These are phyloP conservation scores for Hypoxylon sp. DNA, from an alignment of 2,329 filamentous ascomycete genomes.

Conservation along the genomic window DNA sequence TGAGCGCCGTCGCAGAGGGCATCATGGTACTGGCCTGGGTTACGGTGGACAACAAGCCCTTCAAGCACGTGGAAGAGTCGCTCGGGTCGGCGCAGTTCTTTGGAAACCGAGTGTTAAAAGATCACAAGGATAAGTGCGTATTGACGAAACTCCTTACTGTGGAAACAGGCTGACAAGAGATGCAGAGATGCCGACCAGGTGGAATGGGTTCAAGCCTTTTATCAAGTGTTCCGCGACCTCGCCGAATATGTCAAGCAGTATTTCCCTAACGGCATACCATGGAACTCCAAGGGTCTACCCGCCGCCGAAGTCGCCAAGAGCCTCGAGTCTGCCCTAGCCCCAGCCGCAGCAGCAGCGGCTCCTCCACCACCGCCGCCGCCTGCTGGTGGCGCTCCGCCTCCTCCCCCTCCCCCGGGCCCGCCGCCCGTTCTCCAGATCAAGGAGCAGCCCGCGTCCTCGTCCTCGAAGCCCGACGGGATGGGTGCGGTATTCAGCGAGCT, in stretches of 20 bases:
- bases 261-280: constrained; percentile 79
- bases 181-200: constrained; percentile 73
- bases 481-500: constrained; percentile 90
- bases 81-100: constrained; percentile 89
- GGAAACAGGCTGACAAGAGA: constrained; percentile 23
- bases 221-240: constrained; percentile 86
- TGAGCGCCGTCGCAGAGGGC: constrained; percentile 88
- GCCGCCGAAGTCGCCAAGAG: constrained; percentile 71
- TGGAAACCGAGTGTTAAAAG: constrained; percentile 91
- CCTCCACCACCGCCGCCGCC: constrained; percentile 61
- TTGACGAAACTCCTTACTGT: neutral
- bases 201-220: constrained; percentile 93
- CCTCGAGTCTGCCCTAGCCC: constrained; percentile 56
- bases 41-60: constrained; percentile 80
- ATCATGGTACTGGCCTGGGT: constrained; percentile 93
- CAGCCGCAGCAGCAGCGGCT: constrained; percentile 52
- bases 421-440: constrained; percentile 71
- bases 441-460: constrained; percentile 54
- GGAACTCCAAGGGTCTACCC: constrained; percentile 82
- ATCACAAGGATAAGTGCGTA: constrained; percentile 74
- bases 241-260: constrained; percentile 84
- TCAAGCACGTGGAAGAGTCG: constrained; percentile 84
- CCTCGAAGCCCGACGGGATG: constrained; percentile 62
- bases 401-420: constrained; percentile 75
- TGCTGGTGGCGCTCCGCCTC: constrained; percentile 65